Base-by-base conservation (phyloP, 2,329 filamentous ascomycete genomes). In the Xylariaceae sp. region DNA sequence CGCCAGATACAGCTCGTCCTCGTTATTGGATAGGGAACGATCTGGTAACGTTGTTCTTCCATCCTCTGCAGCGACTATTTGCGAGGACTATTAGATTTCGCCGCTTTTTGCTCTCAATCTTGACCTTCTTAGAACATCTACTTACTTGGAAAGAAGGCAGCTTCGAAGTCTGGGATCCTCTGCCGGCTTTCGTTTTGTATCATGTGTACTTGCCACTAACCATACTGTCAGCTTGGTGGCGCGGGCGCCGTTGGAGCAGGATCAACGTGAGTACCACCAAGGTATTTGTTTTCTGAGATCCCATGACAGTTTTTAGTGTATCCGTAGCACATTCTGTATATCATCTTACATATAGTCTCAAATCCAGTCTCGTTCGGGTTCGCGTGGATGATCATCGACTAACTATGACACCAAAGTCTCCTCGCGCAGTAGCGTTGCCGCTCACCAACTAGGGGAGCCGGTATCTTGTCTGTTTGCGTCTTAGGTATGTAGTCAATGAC, bases 11-110 rank as follows among this genome's bases (percentile, higher is more conserved):
- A 47, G 59, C 70, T 57, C 64, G 57, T 48, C 65, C 67, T 10
- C 75, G 78, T 62, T 88, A 88, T 71, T 90, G 87, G 87, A 69
- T 86, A n/a, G 84, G 82, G 0, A 85, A 90, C 63, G 87, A 90
- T 58, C 56, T 89, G 0, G 74, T 86, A 1, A 75, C 78, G 1
- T 72, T 79, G 1, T 68, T 86, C 0, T 41, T 86, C 0, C 69
- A 79, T 0, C 83, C 66, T 3, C 9, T 81, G 0, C 61, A 82
- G 0, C 64, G 78, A 0, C 55, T 64, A 2, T 47, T 74, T 0
- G 58, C 67, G 1, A 68, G 73, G 1, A 64, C 68, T 0, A 61
- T 65, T 1, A 44, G 54, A 4, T 13, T 69, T 0, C 37, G 58
- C 0, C 60, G 73, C 0, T 35, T 74, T 1, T 1, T 69, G 2